Evolutionary conservation across 208 protist species (phyloP).

Genomic region (Leishmania turanica): DNA sequence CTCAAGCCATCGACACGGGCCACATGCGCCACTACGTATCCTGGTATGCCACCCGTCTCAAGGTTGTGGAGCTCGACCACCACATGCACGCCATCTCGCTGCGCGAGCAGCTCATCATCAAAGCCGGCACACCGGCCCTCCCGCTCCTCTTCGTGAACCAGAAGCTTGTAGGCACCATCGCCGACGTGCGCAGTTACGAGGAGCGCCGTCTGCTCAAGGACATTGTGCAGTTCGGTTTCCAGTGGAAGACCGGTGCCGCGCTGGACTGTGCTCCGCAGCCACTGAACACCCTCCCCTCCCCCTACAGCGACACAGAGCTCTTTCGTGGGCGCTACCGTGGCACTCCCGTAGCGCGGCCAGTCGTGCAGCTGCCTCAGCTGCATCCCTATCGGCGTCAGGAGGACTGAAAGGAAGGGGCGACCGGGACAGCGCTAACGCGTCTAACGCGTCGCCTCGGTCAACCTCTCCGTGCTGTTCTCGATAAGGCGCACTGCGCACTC

Average conservation of each 20-base stretch:
- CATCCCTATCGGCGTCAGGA: slow-evolving; percentile 54
- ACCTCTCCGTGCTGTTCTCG: neutral
- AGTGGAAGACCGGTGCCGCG: slow-evolving; percentile 72
- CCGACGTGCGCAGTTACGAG: slow-evolving; percentile 71
- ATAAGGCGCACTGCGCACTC: neutral
- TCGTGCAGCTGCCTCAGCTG: slow-evolving; percentile 71
- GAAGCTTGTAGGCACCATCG: slow-evolving; percentile 73
- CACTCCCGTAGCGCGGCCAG: slow-evolving; percentile 61
- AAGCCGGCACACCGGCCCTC: slow-evolving; percentile 51
- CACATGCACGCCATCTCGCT: slow-evolving; percentile 65
- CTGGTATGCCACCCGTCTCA: slow-evolving; percentile 87
- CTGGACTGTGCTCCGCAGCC: slow-evolving; percentile 38
- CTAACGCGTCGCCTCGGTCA: neutral
- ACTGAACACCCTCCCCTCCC: slow-evolving; percentile 64
- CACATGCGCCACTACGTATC: slow-evolving; percentile 89
- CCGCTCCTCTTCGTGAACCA: slow-evolving; percentile 90
- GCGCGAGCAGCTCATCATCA: slow-evolving; percentile 50
- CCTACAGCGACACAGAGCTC: slow-evolving; percentile 77
- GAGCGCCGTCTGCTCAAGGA: slow-evolving; percentile 79
- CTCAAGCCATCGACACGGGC: slow-evolving; percentile 71
- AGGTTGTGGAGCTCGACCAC: slow-evolving; percentile 89
- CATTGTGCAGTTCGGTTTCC: slow-evolving; percentile 88
- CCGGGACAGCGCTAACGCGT: neutral
- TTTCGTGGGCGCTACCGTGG: slow-evolving; percentile 86
- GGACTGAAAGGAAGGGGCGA: slow-evolving; percentile 8